Evolutionary conservation across 352 stramenopile species (phyloP).

Genomic region (Globisporangium spiculum): DNA sequence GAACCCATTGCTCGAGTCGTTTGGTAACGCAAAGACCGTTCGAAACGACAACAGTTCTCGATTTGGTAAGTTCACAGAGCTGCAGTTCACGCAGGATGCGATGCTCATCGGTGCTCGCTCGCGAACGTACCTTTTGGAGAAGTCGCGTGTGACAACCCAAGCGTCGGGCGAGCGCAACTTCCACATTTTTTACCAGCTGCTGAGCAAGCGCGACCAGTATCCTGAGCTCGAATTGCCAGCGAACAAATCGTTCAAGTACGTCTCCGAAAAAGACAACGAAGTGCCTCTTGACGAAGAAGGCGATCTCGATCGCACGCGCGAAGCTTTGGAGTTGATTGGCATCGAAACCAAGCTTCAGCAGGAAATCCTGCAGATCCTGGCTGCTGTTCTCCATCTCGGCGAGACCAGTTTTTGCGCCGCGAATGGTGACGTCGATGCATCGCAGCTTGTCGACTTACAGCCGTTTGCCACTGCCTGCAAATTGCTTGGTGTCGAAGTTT

Average conservation of each 20-base stretch:
- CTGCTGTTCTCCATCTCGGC: slow-evolving; percentile 89
- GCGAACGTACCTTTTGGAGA: slow-evolving; percentile 91
- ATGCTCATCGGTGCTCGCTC: slow-evolving; percentile 78
- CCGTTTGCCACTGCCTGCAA: slow-evolving; percentile 56
- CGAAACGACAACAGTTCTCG: slow-evolving; percentile 86
- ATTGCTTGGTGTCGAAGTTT: slow-evolving; percentile 54
- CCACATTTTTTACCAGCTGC: slow-evolving; percentile 93
- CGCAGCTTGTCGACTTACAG: slow-evolving; percentile 52
- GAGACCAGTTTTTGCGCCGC: slow-evolving; percentile 85
- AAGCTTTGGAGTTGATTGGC: slow-evolving; percentile 88
- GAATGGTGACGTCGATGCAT: slow-evolving; percentile 79
- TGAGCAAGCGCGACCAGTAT: slow-evolving; percentile 56
- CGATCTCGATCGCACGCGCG: slow-evolving; percentile 64
- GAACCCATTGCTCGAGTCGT: slow-evolving; percentile 84
- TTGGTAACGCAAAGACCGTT: slow-evolving; percentile 85
- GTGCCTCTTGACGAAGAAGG: slow-evolving; percentile 58
- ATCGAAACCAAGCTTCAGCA: slow-evolving; percentile 77
- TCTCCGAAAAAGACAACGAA: slow-evolving; percentile 34
- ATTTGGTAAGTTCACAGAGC: slow-evolving; percentile 87
- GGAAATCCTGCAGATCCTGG: slow-evolving; percentile 89
- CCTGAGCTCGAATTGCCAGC: slow-evolving; percentile 53
- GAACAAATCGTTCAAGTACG: slow-evolving; percentile 64
- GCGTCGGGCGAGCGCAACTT: slow-evolving; percentile 89
- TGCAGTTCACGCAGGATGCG: slow-evolving; percentile 74
- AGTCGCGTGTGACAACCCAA: slow-evolving; percentile 89